Evolutionary conservation across 2,329 filamentous ascomycete genomes (phyloP).

Genomic region (Tolypocladium album): DNA sequence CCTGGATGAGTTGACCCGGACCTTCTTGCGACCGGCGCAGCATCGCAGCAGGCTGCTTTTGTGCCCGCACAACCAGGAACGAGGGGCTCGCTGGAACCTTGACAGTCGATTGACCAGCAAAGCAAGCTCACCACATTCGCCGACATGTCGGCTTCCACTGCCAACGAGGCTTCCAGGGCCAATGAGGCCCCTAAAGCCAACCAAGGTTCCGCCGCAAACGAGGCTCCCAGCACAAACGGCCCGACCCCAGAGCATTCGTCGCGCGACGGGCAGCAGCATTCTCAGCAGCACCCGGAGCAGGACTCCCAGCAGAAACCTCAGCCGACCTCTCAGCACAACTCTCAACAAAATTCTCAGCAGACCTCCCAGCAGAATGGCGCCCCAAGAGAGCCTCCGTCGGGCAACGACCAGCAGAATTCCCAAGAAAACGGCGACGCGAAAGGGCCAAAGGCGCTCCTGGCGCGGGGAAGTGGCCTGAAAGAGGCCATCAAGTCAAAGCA

Average conservation of each 20-base stretch:
- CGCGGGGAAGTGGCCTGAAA: constrained; percentile 8
- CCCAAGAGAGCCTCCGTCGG: background rate
- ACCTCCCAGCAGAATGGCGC: background rate
- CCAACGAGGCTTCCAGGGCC: background rate
- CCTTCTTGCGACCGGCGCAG: background rate
- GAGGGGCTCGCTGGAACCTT: background rate
- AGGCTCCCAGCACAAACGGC: background rate
- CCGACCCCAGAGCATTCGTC: background rate
- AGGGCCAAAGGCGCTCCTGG: no score
- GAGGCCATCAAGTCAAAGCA: constrained; percentile 15
- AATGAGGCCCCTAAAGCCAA: background rate
- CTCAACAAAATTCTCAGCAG: background rate
- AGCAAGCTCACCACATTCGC: background rate
- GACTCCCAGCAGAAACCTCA: background rate
- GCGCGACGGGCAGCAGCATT: background rate
- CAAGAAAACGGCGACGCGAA: background rate
- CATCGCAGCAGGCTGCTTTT: background rate
- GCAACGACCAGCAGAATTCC: background rate
- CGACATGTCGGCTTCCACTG: background rate
- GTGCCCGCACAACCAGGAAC: no score
- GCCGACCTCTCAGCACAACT: background rate
- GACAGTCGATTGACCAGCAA: background rate
- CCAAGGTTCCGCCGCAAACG: background rate
- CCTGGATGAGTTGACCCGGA: background rate
- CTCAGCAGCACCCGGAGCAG: background rate